Evolutionary conservation across 176 grass and related monocot species (phyloP), one percentile per base, ranked within the genome.

Genomic region (Alopecurus myosuroides): DNA sequence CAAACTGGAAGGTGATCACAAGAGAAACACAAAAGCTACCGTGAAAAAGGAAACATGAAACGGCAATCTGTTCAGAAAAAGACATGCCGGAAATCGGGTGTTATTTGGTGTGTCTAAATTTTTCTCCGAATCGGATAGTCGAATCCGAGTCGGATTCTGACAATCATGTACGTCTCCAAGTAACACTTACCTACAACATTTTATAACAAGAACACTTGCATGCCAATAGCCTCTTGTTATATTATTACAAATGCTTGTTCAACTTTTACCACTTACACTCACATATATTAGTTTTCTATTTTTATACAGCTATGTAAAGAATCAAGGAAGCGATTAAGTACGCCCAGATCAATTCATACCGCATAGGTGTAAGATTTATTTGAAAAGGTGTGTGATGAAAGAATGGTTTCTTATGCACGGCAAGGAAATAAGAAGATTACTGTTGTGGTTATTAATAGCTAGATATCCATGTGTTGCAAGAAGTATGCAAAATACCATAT

Each of bases 401-500:
- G 76, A 79, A 2, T 64, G 42, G 37, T 81, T 26, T 9, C 61
- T 63, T 64, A 52, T 65, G 85, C 33, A 31, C 41, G 17, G 71
- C 71, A 58, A 81, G 13, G 48, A 84, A 65, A 74, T 71, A 84
- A 66, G 20, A 55, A 0, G 9, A 29, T 74, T 18, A 19, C 52
- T 25, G 9, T 18, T 67, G 20, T 11, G 79, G 25, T 34, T 83
- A 31, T 33, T 74, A 62, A 75, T 60, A 77, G 48, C 18, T 63
- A 9, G 33, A 34, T 74, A 84, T 79, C 14, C 18, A 13, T 65
- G 36, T 56, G 57, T 37, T 75, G 39, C 60, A 76, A 57, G 13
- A 80, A 50, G 26, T 48, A 79, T 56, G 41, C 68, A 83, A n/a
- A 36, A 41, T 74, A 61, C 52, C 19, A 46, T 29, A 83, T 31